Percentiles rank a stretch among this genome's conserved stretches.
phyloP scores from a whole-genome alignment of 2,329 filamentous ascomycete species.

The Cladosporium sp. region DNA sequence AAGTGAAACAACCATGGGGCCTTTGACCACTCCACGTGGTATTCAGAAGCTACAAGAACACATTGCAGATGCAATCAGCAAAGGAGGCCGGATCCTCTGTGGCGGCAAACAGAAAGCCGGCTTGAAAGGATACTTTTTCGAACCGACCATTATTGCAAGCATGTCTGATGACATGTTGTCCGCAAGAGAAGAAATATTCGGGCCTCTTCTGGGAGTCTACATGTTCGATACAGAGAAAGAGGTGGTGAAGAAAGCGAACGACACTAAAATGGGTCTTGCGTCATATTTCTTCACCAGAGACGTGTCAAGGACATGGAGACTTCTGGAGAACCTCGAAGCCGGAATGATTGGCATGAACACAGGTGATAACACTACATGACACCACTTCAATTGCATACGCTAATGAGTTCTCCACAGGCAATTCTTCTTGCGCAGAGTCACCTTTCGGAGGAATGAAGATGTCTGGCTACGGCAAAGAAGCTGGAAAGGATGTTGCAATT shows the following conservation, averaged over 20 bases:
- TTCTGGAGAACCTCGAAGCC: slow-evolving; percentile 38
- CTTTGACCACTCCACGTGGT: slow-evolving; percentile 39
- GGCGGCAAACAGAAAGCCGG: slow-evolving; percentile 14
- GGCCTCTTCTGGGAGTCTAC: slow-evolving; percentile 38
- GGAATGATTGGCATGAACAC: slow-evolving; percentile 44
- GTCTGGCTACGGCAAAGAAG: slow-evolving; percentile 34
- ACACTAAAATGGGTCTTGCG: slow-evolving; percentile 39
- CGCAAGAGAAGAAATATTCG: slow-evolving; percentile 39
- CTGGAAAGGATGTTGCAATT: slow-evolving; percentile 17
- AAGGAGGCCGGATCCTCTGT: slow-evolving; percentile 14
- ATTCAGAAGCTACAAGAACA: slow-evolving; percentile 61
- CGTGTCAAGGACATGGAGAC: slow-evolving; percentile 37
- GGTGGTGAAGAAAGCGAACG: slow-evolving; percentile 35
- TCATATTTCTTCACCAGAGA: slow-evolving; percentile 40
- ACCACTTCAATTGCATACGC: slow-evolving; percentile 14
- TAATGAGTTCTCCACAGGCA: too few relatives aligned
- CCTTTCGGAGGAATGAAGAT: slow-evolving; percentile 38
- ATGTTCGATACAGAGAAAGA: slow-evolving; percentile 38
- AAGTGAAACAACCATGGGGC: slow-evolving; percentile 57
- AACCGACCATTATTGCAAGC: slow-evolving; percentile 13
- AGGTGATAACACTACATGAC: slow-evolving; percentile 32
- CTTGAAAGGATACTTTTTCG: slow-evolving; percentile 12
- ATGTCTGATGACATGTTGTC: slow-evolving; percentile 43
- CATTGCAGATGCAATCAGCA: slow-evolving; percentile 45
- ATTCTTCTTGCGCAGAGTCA: background rate